Evolutionary conservation across 257 asterid genomes (phyloP).

Genomic region (Nicotiana tomentosiformis): DNA sequence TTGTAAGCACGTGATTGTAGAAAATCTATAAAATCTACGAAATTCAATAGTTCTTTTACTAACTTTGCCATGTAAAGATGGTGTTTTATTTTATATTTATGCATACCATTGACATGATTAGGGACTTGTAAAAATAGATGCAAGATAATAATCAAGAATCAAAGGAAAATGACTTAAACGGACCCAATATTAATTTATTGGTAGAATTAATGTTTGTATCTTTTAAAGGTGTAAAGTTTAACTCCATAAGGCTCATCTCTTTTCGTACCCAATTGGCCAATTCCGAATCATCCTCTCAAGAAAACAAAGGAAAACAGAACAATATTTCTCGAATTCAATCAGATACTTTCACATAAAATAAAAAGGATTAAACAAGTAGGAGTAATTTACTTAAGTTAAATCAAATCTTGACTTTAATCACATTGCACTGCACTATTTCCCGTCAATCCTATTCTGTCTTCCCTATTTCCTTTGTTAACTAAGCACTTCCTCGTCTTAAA

Average conservation of each 20-base stretch:
- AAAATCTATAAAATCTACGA: not conserved
- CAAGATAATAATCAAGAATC: not conserved
- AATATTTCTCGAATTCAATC: not conserved
- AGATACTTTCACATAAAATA: not conserved
- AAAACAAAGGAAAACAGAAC: not conserved
- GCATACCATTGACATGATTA: not conserved
- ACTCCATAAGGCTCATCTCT: not conserved
- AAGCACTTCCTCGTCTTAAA: too few species aligned
- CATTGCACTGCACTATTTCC: not conserved
- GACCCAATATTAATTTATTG: not conserved
- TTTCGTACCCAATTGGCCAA: too few species aligned
- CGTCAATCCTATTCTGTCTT: not conserved
- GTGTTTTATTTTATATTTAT: not conserved
- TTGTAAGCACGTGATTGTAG: not conserved
- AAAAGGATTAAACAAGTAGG: not conserved
- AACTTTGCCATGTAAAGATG: not conserved
- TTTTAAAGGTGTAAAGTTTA: not conserved
- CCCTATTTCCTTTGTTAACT: not conserved
- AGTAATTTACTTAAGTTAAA: not conserved
- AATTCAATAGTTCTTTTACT: not conserved
- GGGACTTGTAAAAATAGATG: not conserved
- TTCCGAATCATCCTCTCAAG: not conserved
- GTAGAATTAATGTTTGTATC: not conserved
- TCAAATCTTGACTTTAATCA: not conserved
- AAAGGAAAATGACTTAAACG: not conserved